Percentiles rank a stretch among this genome's conserved stretches.
Conservation (phyloP, 192 early-diverging fungal species). For the Physocladia obscura region DNA sequence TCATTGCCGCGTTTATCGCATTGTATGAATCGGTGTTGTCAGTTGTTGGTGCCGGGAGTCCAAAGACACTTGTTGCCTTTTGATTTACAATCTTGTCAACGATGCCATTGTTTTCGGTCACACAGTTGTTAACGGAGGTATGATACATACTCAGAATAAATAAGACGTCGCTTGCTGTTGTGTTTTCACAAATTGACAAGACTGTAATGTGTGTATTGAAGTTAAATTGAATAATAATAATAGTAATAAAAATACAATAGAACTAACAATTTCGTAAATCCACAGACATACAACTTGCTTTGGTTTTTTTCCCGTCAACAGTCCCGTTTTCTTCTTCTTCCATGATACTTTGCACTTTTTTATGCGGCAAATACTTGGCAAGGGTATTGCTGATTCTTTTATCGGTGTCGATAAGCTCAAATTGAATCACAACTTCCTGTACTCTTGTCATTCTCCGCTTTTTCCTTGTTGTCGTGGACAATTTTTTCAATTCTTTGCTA, state of each 20-base stretch:
- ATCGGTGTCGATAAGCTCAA: constrained; percentile 33
- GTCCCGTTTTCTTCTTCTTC: constrained; percentile 7
- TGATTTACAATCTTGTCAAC: constrained; percentile 29
- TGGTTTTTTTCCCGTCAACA: constrained; percentile 22
- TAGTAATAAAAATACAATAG: background rate
- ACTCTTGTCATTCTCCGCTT: constrained; percentile 9
- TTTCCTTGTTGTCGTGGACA: background rate
- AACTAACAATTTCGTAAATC: constrained; percentile 40
- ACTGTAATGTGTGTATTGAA: background rate
- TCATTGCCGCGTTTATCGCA: constrained; percentile 26
- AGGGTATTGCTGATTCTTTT: constrained; percentile 30
- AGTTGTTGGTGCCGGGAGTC: constrained; percentile 17
- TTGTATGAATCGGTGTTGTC: constrained; percentile 9
- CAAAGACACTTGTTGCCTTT: constrained; percentile 33
- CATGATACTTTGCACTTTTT: constrained; percentile 25
- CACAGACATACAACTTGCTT: constrained; percentile 23
- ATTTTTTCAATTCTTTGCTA: background rate
- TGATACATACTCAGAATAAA: constrained; percentile 24
- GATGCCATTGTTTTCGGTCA: constrained; percentile 11
- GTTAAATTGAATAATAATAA: background rate
- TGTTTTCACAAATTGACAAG: background rate
- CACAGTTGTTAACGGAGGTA: constrained; percentile 1
- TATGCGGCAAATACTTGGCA: constrained; percentile 25
- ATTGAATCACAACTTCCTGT: constrained; percentile 21
- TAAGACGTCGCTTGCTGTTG: constrained; percentile 18